Evolutionary conservation across 371 early-diverging fungal genomes (phyloP).

Genomic region (Blakeslea trispora): DNA sequence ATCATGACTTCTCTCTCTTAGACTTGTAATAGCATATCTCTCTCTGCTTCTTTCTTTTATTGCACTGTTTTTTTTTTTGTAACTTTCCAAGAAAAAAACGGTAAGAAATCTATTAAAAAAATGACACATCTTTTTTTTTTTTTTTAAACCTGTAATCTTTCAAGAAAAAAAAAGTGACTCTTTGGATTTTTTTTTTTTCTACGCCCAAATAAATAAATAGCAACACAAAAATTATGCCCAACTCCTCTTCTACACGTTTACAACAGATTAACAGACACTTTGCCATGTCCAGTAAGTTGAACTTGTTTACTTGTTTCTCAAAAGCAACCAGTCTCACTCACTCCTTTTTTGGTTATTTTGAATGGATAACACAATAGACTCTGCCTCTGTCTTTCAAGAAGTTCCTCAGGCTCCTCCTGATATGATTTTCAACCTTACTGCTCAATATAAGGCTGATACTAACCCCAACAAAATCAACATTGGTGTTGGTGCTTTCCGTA

Average conservation of each 20-base stretch:
- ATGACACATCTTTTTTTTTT: not conserved
- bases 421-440: conserved; percentile 87
- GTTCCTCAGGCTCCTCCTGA: conserved; percentile 86
- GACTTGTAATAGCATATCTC: too few relatives aligned
- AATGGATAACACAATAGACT: not conserved
- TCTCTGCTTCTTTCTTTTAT: too few relatives aligned
- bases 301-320: not conserved
- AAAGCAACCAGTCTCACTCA: too few relatives aligned
- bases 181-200: not conserved
- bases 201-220: conserved; percentile 12
- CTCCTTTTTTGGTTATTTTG: not conserved
- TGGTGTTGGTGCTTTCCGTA: conserved; percentile 97
- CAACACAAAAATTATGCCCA: conserved; percentile 8
- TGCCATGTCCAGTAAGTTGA: conserved; percentile 17
- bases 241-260: conserved; percentile 25
- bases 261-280: conserved; percentile 23
- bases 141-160: not conserved
- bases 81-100: too few relatives aligned
- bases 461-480: conserved; percentile 85
- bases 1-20: too few relatives aligned
- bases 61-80: too few relatives aligned
- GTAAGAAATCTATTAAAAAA: too few relatives aligned
- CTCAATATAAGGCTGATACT: conserved; percentile 80
- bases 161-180: not conserved
- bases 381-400: conserved; percentile 59